Evolutionary conservation across 106 monocot genomes (phyloP), one percentile per base, ranked within the genome.

Genomic region (Dendrobium nobile): DNA sequence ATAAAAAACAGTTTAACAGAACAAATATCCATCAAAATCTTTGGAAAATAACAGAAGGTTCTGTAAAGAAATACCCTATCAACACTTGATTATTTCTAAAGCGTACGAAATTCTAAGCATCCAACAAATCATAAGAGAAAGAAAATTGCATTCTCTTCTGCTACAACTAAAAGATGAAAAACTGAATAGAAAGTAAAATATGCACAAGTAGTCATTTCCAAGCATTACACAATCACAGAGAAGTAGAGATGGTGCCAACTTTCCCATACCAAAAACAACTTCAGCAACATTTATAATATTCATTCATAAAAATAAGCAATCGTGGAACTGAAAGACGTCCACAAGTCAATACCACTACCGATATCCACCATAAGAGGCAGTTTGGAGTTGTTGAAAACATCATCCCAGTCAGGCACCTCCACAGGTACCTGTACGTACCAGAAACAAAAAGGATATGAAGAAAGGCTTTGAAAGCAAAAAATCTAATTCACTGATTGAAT

Each of bases 301-400:
- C n/a, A 74, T 19, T n/a, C 19, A 74, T 44, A 17, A 74, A 43
- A 74, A 44, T 3, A 72, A 72, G 5, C 72, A 72, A 72, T 33
- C 37, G 9, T 75, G 6, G 11, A 37, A 22, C 75, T 33, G 8
- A 77, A 54, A 4, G 54, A 28, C 13, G 41, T 44, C 41, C n/a
- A 44, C 6, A 43, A 19, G 31, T 73, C 75, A 54, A 58, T 88
- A 97, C 98, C 95, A 59, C 89, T 84, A 41, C 98, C 98, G 65
- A 98, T 98, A 77, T 98, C 98, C 68, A 98, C 92, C 94, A 93
- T 98, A 54, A 98, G 85, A 7, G 98, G 98, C 42, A 92, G 87
- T 22, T 79, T 79, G 22, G 85, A 80, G 70, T 95, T 89, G 22
- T 58, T 55, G 83, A 87, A 98, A n/a, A 92, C 84, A 8, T 78